Percentiles rank a stretch among this genome's conserved stretches.
Conservation (phyloP, 108 stramenopile species). For the Schizochytrium sp. region DNA sequence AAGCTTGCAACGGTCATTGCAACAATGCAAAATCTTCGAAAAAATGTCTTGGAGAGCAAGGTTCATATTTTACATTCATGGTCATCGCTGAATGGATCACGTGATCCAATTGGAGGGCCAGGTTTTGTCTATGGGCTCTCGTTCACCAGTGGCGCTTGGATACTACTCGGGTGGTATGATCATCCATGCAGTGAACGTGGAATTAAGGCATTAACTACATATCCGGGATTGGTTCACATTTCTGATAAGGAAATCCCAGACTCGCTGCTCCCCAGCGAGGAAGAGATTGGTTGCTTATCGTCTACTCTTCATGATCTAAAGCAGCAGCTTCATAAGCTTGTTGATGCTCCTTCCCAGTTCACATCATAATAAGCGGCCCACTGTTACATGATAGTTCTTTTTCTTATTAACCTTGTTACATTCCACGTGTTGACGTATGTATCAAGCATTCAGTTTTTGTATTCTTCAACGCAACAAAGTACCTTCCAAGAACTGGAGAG, state of each 20-base stretch:
- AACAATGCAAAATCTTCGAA: background rate
- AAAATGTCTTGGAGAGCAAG: background rate
- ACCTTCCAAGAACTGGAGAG: too few relatives aligned
- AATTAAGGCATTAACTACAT: background rate
- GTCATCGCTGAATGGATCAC: constrained; percentile 25
- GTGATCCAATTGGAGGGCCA: background rate
- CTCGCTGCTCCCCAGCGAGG: background rate
- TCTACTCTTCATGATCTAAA: too few relatives aligned
- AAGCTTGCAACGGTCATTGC: constrained; percentile 46
- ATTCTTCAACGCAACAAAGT: too few relatives aligned
- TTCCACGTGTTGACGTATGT: too few relatives aligned
- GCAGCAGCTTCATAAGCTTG: too few relatives aligned
- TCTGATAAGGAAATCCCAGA: constrained; percentile 2
- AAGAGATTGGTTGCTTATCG: background rate
- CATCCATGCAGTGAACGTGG: constrained; percentile 56
- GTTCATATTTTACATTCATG: constrained; percentile 38
- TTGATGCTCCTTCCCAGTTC: too few relatives aligned
- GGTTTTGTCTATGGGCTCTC: constrained; percentile 36
- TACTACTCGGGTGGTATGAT: constrained; percentile 21
- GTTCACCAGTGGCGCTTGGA: background rate
- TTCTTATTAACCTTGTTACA: too few relatives aligned
- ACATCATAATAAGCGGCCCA: too few relatives aligned
- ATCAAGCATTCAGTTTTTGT: too few relatives aligned
- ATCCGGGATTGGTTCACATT: constrained; percentile 25
- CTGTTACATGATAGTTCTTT: too few relatives aligned